These are phyloP conservation scores for Mycena haematopus DNA, from an alignment of 768 basidiomycete genomes.

Conservation along the genomic window DNA sequence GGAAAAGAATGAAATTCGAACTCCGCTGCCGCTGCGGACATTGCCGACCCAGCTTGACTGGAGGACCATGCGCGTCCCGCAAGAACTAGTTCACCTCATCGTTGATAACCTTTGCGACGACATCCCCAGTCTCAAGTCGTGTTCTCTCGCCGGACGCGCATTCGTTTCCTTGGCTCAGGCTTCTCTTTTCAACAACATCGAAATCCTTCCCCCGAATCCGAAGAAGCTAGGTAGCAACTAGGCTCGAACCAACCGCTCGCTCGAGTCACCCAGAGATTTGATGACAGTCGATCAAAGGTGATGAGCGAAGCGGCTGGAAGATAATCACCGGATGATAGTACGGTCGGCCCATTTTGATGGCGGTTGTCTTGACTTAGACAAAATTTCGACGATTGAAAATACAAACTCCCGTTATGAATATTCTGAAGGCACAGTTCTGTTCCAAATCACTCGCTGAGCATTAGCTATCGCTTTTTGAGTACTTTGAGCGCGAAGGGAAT, in stretches of 20 bases:
- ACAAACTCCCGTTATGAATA: background rate
- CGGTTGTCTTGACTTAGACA: conserved; percentile 15
- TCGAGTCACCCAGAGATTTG: background rate
- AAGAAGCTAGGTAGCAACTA: no score
- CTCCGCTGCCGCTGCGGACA: background rate
- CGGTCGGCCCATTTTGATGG: conserved; percentile 1
- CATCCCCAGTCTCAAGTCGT: background rate
- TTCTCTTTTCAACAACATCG: conserved; percentile 6
- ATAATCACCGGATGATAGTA: conserved; percentile 4
- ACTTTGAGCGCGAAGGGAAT: background rate
- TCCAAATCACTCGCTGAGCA: background rate
- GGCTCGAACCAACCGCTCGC: conserved; percentile 8
- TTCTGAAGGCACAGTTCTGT: conserved; percentile 6
- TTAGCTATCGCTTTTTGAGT: background rate
- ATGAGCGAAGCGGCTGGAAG: conserved; percentile 13
- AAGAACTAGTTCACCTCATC: background rate
- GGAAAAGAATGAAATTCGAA: background rate
- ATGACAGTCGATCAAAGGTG: conserved; percentile 15
- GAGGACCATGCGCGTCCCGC: background rate
- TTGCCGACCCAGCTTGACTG: no score
- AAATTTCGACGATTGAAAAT: conserved; percentile 8
- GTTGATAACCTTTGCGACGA: background rate
- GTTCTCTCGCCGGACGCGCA: conserved; percentile 7
- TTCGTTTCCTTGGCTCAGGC: background rate
- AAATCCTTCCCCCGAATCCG: conserved; percentile 1